Percentiles rank a stretch among this genome's conserved stretches.
phyloP scores from a whole-genome alignment of 2,329 filamentous ascomycete genomes.

The Fusarium ambrosium region DNA sequence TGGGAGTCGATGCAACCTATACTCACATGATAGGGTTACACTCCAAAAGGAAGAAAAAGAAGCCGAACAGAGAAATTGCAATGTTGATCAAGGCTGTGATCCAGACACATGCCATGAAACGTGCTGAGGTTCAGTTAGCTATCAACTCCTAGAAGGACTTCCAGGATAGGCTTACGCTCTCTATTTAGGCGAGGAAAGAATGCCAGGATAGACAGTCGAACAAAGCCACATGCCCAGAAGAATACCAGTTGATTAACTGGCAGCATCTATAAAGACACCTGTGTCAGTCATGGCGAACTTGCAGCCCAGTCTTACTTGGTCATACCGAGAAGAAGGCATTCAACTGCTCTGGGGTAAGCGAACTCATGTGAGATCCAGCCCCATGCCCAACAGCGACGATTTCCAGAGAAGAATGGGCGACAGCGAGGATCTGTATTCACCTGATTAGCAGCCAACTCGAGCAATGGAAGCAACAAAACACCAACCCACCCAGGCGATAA shows the following conservation, averaged over 20 bases:
- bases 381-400: constrained; percentile 33
- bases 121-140: constrained; percentile 9
- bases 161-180: constrained; percentile 27
- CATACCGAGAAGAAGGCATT: constrained; percentile 38
- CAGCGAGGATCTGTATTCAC: constrained; percentile 21
- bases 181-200: constrained; percentile 39
- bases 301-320: neutral
- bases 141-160: neutral
- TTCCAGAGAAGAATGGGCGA: constrained; percentile 33
- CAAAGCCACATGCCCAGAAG: constrained; percentile 37
- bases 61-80: constrained; percentile 20
- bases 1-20: no score
- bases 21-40: constrained; percentile 39
- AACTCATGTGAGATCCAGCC: constrained; percentile 30
- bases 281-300: neutral
- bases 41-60: constrained; percentile 42
- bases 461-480: no score
- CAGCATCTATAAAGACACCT: constrained; percentile 10
- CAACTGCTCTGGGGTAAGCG: constrained; percentile 24
- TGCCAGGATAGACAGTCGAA: constrained; percentile 41
- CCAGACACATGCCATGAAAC: constrained; percentile 35
- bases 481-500: constrained; percentile 37
- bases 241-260: constrained; percentile 40
- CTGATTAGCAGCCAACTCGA: constrained; percentile 5
- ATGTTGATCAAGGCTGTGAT: constrained; percentile 23